phyloP scores from a whole-genome alignment of 768 basidiomycete genomes.

The Suillus cothurnatus region DNA sequence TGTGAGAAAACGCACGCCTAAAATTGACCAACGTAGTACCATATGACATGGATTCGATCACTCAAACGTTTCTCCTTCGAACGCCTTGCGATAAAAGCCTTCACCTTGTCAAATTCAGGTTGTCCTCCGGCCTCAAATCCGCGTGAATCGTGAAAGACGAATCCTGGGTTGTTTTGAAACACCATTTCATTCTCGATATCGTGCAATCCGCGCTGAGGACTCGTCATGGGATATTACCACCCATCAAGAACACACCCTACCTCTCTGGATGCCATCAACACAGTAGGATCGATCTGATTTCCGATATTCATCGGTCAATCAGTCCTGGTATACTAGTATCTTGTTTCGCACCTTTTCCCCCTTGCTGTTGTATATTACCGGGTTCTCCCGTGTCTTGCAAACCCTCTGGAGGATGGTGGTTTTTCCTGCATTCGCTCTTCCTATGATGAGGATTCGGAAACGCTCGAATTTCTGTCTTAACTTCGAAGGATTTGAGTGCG shows the following conservation, averaged over 20 bases:
- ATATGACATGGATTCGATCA: background rate
- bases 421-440: too few species aligned
- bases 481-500: background rate
- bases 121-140: background rate
- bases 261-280: constrained; percentile 4
- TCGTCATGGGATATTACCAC: background rate
- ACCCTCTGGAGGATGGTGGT: too few species aligned
- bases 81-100: background rate
- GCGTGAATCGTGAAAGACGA: background rate
- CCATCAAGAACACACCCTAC: background rate
- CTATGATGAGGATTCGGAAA: constrained; percentile 39
- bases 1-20: background rate
- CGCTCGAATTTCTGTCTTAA: constrained; percentile 12
- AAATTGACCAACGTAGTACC: background rate
- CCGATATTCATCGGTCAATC: background rate
- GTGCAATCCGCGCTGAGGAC: background rate
- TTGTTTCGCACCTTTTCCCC: constrained; percentile 21
- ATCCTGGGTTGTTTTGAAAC: background rate
- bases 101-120: background rate
- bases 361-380: constrained; percentile 25
- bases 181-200: background rate
- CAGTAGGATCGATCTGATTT: constrained; percentile 8
- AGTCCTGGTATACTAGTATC: background rate
- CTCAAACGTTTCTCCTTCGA: background rate
- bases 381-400: constrained; percentile 8